Base-by-base conservation (phyloP, 345 rosid genomes). In the Eucalyptus grandis region DNA sequence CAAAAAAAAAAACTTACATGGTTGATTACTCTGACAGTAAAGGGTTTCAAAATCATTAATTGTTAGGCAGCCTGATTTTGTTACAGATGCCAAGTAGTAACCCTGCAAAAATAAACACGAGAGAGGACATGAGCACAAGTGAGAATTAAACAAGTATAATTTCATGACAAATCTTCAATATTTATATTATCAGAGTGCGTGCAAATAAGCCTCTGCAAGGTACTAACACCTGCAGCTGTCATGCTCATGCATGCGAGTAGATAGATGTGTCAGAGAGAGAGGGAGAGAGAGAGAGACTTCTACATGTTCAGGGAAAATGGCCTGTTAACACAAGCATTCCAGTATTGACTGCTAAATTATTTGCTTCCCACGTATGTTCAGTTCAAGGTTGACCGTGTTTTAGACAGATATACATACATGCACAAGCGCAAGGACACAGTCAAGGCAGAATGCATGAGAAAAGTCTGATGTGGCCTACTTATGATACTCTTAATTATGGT, bases 11-110 rank as follows among this genome's bases (percentile, higher is more conserved):
- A 88, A 90, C 96, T 91, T 91, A 95, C 98, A 67, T 27, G 87
- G 83, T 65, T 88, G 89, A 88, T 90, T 91, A 88, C 95, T 91
- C 50, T 93, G 95, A 91, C 97, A 94, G 89, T 94, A 96, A 49
- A 98, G 93, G 87, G 96, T 58, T 89, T 98, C 99, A 94, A 96
- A 97, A 90, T 97, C 99, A 94, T 97, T 97, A 30, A 98, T 96
- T 10, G 94, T 96, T 91, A 97, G 90, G 95, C 99, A 97, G 86
- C 99, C 97, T 4, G 96, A 90, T 93, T 92, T 95, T 51, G 98
- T 96, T 43, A 94, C 99, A 26, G 99, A 95, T 43, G 92, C 99
- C 90, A 96, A 72, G 90, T 96, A 97, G 90, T 96, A 90, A 91
- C 99, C 99, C 98, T 97, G 95, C 50, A 87, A 92, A 91, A 37